Percentiles rank a stretch among this genome's conserved stretches.
Conservation (phyloP, 2,329 filamentous ascomycete genomes). For the Plectosphaerella sp. region DNA sequence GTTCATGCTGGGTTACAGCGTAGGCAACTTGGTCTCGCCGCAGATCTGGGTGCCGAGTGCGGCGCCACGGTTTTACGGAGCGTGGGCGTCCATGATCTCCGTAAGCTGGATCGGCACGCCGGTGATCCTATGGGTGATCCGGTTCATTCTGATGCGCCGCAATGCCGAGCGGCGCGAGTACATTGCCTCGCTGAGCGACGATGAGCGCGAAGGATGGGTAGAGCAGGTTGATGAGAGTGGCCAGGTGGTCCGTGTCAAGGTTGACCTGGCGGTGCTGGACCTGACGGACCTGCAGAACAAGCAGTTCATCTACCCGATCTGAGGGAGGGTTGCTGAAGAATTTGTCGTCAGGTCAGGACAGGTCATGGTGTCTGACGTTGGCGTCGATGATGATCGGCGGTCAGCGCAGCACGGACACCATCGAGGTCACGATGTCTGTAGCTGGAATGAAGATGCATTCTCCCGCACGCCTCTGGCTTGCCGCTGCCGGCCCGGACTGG, state of each 20-base stretch:
- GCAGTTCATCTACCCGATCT: slow-evolving; percentile 27
- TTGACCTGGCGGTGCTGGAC: slow-evolving; percentile 29
- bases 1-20: slow-evolving; percentile 30
- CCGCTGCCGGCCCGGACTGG: too few relatives aligned
- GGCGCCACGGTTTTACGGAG: slow-evolving; percentile 24
- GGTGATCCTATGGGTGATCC: slow-evolving; percentile 24
- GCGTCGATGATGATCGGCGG: too few relatives aligned
- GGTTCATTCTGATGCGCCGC: slow-evolving; percentile 22
- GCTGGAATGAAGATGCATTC: too few relatives aligned
- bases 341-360: too few relatives aligned
- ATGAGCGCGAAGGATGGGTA: slow-evolving; percentile 14
- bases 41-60: slow-evolving; percentile 25
- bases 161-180: slow-evolving; percentile 23
- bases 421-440: too few relatives aligned
- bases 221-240: slow-evolving; percentile 26
- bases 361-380: too few relatives aligned
- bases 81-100: slow-evolving; percentile 24
- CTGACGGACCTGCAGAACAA: slow-evolving; percentile 33
- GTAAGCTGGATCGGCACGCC: slow-evolving; percentile 30
- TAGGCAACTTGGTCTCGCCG: slow-evolving; percentile 29
- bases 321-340: background rate
- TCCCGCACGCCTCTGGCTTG: too few relatives aligned
- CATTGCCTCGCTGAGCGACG: slow-evolving; percentile 18
- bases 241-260: slow-evolving; percentile 20
- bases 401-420: too few relatives aligned